Conservation (phyloP, 768 basidiomycete species). For the Mycena latifolia region DNA sequence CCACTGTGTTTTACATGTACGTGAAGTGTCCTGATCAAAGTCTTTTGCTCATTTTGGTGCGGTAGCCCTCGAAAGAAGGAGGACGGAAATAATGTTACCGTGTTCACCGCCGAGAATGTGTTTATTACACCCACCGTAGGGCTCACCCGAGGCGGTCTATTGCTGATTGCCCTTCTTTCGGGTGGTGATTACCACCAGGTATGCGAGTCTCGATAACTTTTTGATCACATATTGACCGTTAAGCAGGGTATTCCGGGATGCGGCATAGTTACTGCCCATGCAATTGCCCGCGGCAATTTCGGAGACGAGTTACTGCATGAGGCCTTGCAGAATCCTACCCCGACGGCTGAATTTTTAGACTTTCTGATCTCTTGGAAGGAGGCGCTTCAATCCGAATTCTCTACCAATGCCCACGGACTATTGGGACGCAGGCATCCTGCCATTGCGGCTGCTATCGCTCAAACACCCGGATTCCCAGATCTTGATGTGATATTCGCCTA, state of each 20-base stretch:
- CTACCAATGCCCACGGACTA: not conserved
- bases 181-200: not conserved
- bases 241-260: not conserved
- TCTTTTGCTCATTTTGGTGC: not conserved
- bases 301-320: not conserved
- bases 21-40: not conserved
- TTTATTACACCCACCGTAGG: not conserved
- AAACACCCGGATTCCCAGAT: not conserved
- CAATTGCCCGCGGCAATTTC: not conserved
- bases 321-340: not conserved
- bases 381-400: not conserved
- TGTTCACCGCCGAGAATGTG: not conserved
- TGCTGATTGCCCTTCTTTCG: not conserved
- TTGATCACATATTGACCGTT: not conserved
- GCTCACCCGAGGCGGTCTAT: not conserved
- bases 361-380: not conserved
- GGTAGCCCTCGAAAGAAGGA: not conserved
- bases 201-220: not conserved
- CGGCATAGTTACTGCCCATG: not conserved
- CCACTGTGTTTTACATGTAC: not conserved
- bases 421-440: not conserved
- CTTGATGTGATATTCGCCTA: not conserved
- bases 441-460: not conserved
- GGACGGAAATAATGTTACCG: not conserved
- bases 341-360: not conserved